Evolutionary conservation across 371 early-diverging fungal genomes (phyloP).

Genomic region (Mortierella sp.): DNA sequence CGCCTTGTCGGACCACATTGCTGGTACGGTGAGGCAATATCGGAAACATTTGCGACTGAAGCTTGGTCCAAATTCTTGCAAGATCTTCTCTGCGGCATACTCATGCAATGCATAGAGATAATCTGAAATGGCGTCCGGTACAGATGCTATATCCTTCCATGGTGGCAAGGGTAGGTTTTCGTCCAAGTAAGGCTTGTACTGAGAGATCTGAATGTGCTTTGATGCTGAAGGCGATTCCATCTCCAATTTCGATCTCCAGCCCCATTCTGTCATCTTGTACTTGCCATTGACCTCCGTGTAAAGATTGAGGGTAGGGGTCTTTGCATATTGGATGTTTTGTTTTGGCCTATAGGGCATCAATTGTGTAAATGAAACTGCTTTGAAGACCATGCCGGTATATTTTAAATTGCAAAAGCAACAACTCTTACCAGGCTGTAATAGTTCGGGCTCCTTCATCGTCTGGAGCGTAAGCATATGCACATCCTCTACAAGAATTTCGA

Average conservation of each 20-base stretch:
- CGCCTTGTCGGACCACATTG: conserved; percentile 65
- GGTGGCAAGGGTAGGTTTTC: conserved; percentile 57
- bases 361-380: no score
- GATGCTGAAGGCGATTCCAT: conserved; percentile 59
- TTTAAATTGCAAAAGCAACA: not conserved
- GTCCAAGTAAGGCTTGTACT: conserved; percentile 67
- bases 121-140: conserved; percentile 60
- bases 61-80: conserved; percentile 50
- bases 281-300: conserved; percentile 54
- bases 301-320: conserved; percentile 61
- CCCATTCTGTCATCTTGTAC: conserved; percentile 61
- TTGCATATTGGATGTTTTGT: conserved; percentile 54
- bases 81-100: conserved; percentile 54
- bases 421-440: conserved; percentile 30
- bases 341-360: conserved; percentile 30
- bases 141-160: conserved; percentile 53
- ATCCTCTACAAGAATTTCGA: conserved; percentile 38
- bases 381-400: no score
- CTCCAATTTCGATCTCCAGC: conserved; percentile 63
- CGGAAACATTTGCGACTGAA: conserved; percentile 59
- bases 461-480: conserved; percentile 42
- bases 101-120: conserved; percentile 61
- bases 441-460: conserved; percentile 23
- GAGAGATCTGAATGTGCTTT: conserved; percentile 57
- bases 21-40: conserved; percentile 65